phyloP scores from a whole-genome alignment of 495 filamentous ascomycete species.

The Haplographium delicatum region DNA sequence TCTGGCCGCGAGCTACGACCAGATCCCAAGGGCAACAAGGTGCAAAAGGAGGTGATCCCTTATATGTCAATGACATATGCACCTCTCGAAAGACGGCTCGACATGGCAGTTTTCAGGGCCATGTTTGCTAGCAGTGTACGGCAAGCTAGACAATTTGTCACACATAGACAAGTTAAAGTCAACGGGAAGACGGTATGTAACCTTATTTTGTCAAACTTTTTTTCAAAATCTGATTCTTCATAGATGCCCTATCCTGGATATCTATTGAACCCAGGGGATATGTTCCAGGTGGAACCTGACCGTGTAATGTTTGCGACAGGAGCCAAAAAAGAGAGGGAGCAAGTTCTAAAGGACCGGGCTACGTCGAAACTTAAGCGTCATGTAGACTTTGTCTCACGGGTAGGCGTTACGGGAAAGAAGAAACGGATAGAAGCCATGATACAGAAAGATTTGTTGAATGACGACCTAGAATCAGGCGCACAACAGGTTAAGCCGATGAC shows the following conservation, averaged over 20 bases:
- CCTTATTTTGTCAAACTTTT: not conserved
- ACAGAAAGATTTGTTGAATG: too few relatives aligned
- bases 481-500: too few relatives aligned
- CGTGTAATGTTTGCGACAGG: conserved; percentile 86
- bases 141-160: conserved; percentile 89
- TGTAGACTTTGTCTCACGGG: too few relatives aligned
- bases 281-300: conserved; percentile 92
- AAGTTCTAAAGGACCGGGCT: conserved; percentile 8
- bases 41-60: conserved; percentile 37
- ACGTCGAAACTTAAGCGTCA: not conserved
- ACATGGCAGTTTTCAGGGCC: conserved; percentile 86
- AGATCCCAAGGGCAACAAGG: not conserved
- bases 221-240: not conserved
- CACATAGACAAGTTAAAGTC: conserved; percentile 89
- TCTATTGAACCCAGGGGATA: conserved; percentile 92
- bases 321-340: conserved; percentile 48
- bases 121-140: conserved; percentile 92
- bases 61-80: conserved; percentile 93
- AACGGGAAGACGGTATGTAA: conserved; percentile 83
- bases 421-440: too few relatives aligned
- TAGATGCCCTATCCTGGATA: conserved; percentile 93
- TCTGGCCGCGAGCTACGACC: conserved; percentile 50
- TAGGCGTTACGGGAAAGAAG: too few relatives aligned
- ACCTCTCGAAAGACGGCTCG: conserved; percentile 82
- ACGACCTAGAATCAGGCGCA: too few relatives aligned